A percentile compares a stretch with the other conserved stretches of the same genome.
These are phyloP conservation scores for Phlebiopsis flavidoalba DNA, from an alignment of 768 basidiomycete species.

Conservation along the genomic window DNA sequence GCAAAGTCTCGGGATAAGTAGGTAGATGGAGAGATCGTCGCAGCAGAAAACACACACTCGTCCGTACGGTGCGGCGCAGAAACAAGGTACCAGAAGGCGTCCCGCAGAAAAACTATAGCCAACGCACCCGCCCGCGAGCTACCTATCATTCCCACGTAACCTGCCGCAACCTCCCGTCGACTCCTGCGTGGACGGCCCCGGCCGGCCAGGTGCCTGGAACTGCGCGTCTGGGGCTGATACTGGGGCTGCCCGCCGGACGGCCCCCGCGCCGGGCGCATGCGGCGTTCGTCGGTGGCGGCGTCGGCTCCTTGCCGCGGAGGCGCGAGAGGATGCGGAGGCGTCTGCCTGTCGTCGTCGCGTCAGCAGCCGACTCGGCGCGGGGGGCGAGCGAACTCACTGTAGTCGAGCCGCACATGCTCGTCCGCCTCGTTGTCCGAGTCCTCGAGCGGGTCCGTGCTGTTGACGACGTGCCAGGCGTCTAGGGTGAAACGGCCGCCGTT, in stretches of 20 bases:
- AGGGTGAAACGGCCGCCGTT: slow-evolving; percentile 8
- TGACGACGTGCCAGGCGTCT: slow-evolving; percentile 75
- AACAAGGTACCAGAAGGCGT: background rate
- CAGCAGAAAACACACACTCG: too few relatives aligned
- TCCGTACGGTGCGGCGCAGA: background rate
- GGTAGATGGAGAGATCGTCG: background rate
- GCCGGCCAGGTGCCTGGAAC: slow-evolving; percentile 8
- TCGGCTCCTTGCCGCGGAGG: slow-evolving; percentile 45
- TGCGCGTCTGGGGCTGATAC: slow-evolving; percentile 6
- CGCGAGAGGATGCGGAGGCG: slow-evolving; percentile 40
- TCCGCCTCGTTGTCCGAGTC: slow-evolving; percentile 76
- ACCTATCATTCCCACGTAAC: slow-evolving; percentile 14
- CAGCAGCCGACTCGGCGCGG: background rate
- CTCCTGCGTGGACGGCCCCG: slow-evolving; percentile 6
- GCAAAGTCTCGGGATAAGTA: background rate
- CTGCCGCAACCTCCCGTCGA: slow-evolving; percentile 24
- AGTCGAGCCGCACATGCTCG: slow-evolving; percentile 58
- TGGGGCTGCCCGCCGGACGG: slow-evolving; percentile 13
- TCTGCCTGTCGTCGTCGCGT: slow-evolving; percentile 26
- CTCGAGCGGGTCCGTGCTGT: slow-evolving; percentile 59
- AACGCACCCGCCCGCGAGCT: too few relatives aligned
- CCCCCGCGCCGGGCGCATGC: background rate
- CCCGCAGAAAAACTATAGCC: background rate
- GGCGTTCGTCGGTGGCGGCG: slow-evolving; percentile 35
- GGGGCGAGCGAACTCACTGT: slow-evolving; percentile 42